phyloP scores from a whole-genome alignment of 306 rosid species.

The Dicorynia guianensis region DNA sequence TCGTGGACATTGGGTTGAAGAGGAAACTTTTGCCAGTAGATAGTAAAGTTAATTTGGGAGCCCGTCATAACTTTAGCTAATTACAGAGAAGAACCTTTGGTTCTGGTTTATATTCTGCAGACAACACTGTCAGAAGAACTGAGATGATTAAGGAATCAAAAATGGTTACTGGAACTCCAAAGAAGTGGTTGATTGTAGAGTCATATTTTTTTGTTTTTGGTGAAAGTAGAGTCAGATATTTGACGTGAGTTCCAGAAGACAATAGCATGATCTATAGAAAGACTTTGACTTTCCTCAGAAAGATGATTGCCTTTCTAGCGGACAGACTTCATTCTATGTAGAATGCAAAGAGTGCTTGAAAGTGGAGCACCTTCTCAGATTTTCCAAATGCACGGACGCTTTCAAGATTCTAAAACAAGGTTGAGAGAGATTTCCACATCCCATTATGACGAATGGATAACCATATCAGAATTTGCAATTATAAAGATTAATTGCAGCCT shows the following conservation, averaged over 20 bases:
- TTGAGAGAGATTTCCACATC: not conserved
- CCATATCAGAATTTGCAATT: not conserved
- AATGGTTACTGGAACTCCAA: not conserved
- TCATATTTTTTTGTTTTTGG: too few relatives aligned
- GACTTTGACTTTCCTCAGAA: constrained; percentile 26
- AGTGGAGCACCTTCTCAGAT: constrained; percentile 7
- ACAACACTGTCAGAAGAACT: not conserved
- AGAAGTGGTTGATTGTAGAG: not conserved
- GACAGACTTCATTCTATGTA: not conserved
- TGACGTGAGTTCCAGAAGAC: constrained; percentile 6
- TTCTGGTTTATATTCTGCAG: not conserved
- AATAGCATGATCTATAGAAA: not conserved
- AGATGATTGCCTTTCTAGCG: constrained; percentile 32
- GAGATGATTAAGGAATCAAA: constrained; percentile 24
- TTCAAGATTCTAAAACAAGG: constrained; percentile 5
- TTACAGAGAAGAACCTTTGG: not conserved
- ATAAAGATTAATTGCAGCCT: constrained; percentile 17
- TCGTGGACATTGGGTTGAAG: not conserved
- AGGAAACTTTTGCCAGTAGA: not conserved
- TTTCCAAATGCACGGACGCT: not conserved
- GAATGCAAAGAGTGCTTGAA: constrained; percentile 21
- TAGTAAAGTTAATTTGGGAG: constrained; percentile 18
- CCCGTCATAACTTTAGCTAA: constrained; percentile 5
- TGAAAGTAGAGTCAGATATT: not conserved
- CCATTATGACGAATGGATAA: not conserved